Base-by-base conservation (phyloP, 75 land plant genomes). In the Adiantum capillusveneris region DNA sequence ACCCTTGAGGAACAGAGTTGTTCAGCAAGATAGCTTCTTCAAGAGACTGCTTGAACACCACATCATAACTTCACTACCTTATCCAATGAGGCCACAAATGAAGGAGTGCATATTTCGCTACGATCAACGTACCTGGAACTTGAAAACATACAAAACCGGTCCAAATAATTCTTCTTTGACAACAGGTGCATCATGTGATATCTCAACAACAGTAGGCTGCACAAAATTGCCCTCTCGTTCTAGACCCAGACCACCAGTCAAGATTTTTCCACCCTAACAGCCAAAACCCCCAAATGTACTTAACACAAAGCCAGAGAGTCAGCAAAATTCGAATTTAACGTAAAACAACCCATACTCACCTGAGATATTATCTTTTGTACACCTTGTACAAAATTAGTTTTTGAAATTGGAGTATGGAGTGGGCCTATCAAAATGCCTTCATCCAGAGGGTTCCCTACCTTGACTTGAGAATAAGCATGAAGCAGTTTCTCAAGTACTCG, bases 1-100 rank as follows among this genome's bases (percentile, higher is more conserved):
- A 67, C 9, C 98, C 98, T 79, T 85, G 98, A 24, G 98, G 79
- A n/a, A 93, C 96, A 21, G 98, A 93, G 62, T 93, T 93, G 69
- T 93, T 93, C 61, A 93, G 66, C 36, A 77, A 74, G 31, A 89
- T 79, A 24, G 96, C 98, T 68, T 93, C 96, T 48, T 83, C 74
- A 18, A 93, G 46, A 28, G 87, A 85, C 98, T 93, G 84, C 44
- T 16, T 17, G 36, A 27, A 55, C 56, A 31, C 12, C 22, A 21
- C 14, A 56, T 20, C 25, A 29, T n/a, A n/a, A n/a, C n/a, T n/a
- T n/a, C n/a, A n/a, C n/a, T n/a, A n/a, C n/a, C n/a, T n/a, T n/a
- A n/a, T n/a, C n/a, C n/a, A n/a, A n/a, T n/a, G n/a, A n/a, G n/a
- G n/a, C n/a, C n/a, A n/a, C n/a, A n/a, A n/a, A n/a, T n/a, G n/a